Evolutionary conservation across 345 rosid species (phyloP).

Genomic region (Pistacia vera): DNA sequence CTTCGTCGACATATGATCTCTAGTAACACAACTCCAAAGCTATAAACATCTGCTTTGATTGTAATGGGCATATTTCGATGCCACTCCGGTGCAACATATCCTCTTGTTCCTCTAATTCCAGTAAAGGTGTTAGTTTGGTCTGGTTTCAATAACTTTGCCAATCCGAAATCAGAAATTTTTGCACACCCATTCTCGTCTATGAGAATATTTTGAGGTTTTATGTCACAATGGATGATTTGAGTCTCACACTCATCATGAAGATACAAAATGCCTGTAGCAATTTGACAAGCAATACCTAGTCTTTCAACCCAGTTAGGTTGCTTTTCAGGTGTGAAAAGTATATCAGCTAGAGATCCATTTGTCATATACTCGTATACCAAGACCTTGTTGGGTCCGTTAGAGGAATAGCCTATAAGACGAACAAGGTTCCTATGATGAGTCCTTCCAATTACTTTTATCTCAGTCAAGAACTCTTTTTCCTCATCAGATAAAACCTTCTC

Average conservation of each 20-base stretch:
- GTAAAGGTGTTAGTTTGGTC: conserved; percentile 33
- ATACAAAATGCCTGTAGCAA: conserved; percentile 33
- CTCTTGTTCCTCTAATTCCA: conserved; percentile 27
- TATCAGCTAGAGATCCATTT: conserved; percentile 31
- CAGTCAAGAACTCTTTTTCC: conserved; percentile 31
- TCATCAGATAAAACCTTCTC: conserved; percentile 11
- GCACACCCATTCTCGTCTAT: conserved; percentile 26
- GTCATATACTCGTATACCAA: conserved; percentile 36
- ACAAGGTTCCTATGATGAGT: conserved; percentile 35
- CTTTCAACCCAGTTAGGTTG: conserved; percentile 22
- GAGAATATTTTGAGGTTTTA: conserved; percentile 34
- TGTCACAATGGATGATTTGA: conserved; percentile 37
- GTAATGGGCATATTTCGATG: conserved; percentile 29
- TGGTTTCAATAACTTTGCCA: conserved; percentile 37
- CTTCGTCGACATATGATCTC: conserved; percentile 29
- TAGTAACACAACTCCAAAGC: conserved; percentile 35
- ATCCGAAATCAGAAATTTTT: conserved; percentile 34
- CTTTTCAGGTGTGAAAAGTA: conserved; percentile 22
- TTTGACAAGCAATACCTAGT: conserved; percentile 22
- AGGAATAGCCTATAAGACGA: conserved; percentile 29
- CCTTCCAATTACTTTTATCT: conserved; percentile 31
- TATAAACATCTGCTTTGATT: conserved; percentile 37
- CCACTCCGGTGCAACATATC: conserved; percentile 41
- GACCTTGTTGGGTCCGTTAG: conserved; percentile 24
- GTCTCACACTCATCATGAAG: conserved; percentile 33